Evolutionary conservation across 495 filamentous ascomycete species (phyloP), one percentile per base, ranked within the genome.

Genomic region (Neurospora sp.): DNA sequence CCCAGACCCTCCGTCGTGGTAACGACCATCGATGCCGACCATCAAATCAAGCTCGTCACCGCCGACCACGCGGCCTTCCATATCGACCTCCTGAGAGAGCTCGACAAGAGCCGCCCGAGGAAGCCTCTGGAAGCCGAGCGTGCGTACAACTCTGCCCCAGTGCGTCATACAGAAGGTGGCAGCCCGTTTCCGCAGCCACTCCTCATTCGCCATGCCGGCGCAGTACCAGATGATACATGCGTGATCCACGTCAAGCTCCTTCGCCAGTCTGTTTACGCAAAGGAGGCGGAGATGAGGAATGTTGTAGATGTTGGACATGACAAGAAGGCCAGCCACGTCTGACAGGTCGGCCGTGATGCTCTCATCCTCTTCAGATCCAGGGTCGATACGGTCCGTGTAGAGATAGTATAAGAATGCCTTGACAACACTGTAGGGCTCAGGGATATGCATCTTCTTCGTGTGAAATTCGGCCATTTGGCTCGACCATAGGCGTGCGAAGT

Each of bases 241-340:
- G 75, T 97, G 93, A 71, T 97, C 93, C 61, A 98, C 90, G 74
- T 98, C 96, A 1, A 99, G 86, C 75, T 99, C 96, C 59, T 90
- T 90, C 69, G 91, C 91, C 38, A 99, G 87, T 12, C 96, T 87
- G 79, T 95, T 92, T 48, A 98, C 89, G 79, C 94, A 96, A 14
- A 98, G 87, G 12, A 97, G 87, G 14, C 95, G 93, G 3, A 99
- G 89, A 72, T 93, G 91, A 0, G 93, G 94, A 84, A 99, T 94
- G 79, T 97, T 94, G 80, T 99, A 99, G 27, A 98, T 91, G 78
- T 98, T 97, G 31, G 94, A 91, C 93, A 99, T 95, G 70, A 98
- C 96, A 2, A 99, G 87, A 83, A 99, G 87, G n/a, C 96, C 94
- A 0, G 96, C 95, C 20, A 98, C 94, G 75, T 97, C 93, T 22